Conservation (phyloP, 306 rosid species). For the Rosa chinensis region DNA sequence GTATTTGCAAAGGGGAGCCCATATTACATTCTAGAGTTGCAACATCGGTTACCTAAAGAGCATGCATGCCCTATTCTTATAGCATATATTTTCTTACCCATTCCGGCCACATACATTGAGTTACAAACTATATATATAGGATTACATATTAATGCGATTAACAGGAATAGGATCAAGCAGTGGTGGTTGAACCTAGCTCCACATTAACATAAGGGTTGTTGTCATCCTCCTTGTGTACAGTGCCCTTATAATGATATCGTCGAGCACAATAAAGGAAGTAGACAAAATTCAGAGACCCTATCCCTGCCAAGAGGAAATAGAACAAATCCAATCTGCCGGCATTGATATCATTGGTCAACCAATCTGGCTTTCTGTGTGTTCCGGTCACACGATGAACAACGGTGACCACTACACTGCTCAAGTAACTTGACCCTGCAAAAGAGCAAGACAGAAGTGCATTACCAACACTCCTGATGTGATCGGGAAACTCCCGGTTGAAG, state of each 20-base stretch:
- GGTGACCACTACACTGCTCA: constrained; percentile 42
- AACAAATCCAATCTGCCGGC: constrained; percentile 69
- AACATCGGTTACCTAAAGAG: background rate
- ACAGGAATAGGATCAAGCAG: background rate
- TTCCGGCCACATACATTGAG: background rate
- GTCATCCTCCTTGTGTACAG: background rate
- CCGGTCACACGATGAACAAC: constrained; percentile 42
- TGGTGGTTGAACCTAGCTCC: constrained; percentile 32
- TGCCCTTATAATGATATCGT: constrained; percentile 53
- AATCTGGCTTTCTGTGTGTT: constrained; percentile 38
- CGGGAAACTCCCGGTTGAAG: constrained; percentile 62
- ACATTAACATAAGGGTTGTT: constrained; percentile 32
- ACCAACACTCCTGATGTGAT: constrained; percentile 64
- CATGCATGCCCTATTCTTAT: background rate
- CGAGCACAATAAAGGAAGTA: constrained; percentile 50
- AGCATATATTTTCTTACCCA: background rate
- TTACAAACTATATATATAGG: background rate
- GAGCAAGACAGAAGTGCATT: constrained; percentile 60
- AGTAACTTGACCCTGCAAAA: constrained; percentile 53
- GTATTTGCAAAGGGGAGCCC: background rate
- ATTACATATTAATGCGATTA: background rate
- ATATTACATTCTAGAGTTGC: background rate
- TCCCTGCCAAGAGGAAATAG: constrained; percentile 52
- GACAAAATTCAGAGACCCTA: constrained; percentile 47
- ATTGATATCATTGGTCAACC: constrained; percentile 68